Conservation (phyloP, 331 rosid genomes). For the Erythrophleum ivorense region DNA sequence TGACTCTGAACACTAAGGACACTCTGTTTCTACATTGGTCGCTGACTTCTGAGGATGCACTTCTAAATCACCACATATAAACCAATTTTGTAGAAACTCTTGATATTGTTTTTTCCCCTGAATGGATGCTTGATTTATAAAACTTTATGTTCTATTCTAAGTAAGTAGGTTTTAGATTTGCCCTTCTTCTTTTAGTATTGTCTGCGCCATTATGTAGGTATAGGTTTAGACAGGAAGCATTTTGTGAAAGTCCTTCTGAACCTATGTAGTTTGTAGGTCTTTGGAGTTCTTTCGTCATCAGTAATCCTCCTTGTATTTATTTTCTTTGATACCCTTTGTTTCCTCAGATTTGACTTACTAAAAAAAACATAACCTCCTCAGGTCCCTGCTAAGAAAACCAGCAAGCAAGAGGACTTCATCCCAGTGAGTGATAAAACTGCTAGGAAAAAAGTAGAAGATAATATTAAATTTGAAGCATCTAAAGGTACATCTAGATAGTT, state of each 20-base stretch:
- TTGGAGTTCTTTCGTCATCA: constrained; percentile 17
- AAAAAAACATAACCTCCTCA: constrained; percentile 44
- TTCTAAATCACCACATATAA: not conserved
- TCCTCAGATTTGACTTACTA: constrained; percentile 31
- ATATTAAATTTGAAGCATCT: constrained; percentile 39
- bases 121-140: not conserved
- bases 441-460: constrained; percentile 37
- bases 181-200: constrained; percentile 14
- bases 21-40: not conserved
- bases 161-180: not conserved
- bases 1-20: not conserved
- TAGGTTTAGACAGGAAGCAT: not conserved
- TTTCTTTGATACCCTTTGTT: not conserved
- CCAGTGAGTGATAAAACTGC: constrained; percentile 52
- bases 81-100: not conserved
- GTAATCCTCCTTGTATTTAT: not conserved
- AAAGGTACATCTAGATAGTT: constrained; percentile 51
- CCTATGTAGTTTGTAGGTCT: constrained; percentile 15
- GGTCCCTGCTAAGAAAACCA: constrained; percentile 47
- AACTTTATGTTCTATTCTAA: constrained; percentile 10
- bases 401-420: constrained; percentile 32
- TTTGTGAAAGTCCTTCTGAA: constrained; percentile 6
- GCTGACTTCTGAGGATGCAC: not conserved
- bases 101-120: not conserved
- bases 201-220: constrained; percentile 19